Evolutionary conservation across 768 basidiomycete species (phyloP).

Genomic region (Kwoniella shandongensis): DNA sequence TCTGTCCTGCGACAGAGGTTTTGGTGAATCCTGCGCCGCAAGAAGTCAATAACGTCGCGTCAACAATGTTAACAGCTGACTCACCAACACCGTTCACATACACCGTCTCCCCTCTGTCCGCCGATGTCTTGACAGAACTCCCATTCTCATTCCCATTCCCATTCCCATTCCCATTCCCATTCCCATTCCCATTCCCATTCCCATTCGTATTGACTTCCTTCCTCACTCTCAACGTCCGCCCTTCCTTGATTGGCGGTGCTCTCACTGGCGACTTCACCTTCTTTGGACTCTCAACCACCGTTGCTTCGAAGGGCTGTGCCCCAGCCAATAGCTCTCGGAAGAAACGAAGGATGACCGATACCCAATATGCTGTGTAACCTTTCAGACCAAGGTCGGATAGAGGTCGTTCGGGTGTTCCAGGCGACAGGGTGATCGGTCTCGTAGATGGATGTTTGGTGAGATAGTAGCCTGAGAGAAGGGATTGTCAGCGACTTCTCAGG

Average conservation of each 20-base stretch:
- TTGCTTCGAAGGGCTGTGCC: conserved; percentile 16
- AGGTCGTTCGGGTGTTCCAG: conserved; percentile 92
- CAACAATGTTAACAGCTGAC: background rate
- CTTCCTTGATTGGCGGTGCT: background rate
- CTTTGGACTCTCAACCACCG: conserved; percentile 1
- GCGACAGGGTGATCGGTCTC: conserved; percentile 66
- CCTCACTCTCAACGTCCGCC: conserved; percentile 9
- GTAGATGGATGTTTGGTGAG: conserved; percentile 59
- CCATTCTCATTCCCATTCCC: background rate
- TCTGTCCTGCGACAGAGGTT: conserved; percentile 12
- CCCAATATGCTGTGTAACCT: conserved; percentile 64
- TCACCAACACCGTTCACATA: conserved; percentile 23
- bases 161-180: background rate
- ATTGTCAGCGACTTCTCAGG: too few species aligned
- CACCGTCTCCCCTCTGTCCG: background rate
- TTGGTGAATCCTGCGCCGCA: conserved; percentile 12
- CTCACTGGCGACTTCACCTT: conserved; percentile 10
- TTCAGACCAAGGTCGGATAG: conserved; percentile 88
- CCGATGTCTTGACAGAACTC: too few species aligned
- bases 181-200: background rate
- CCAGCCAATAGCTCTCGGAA: conserved; percentile 24
- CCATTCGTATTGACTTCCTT: conserved; percentile 1
- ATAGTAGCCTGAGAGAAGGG: conserved; percentile 85
- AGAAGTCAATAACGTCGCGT: background rate
- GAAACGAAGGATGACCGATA: conserved; percentile 37